These are phyloP conservation scores for Fusarium udum DNA, from an alignment of 2,329 filamentous ascomycete genomes.

Conservation along the genomic window DNA sequence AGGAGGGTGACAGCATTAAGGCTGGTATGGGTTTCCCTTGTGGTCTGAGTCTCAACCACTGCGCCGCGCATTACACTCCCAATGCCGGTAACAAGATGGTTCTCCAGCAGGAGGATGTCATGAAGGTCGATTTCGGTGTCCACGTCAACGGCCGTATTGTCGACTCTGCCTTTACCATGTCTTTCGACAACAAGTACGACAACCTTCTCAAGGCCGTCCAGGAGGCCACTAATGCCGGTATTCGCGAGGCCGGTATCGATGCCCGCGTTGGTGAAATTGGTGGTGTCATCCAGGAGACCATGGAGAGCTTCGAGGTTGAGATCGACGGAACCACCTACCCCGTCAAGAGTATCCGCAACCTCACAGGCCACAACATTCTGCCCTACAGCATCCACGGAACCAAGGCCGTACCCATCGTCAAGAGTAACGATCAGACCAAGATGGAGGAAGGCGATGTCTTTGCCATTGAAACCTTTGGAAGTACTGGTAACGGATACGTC, in stretches of 20 bases:
- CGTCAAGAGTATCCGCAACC: slow-evolving; percentile 85
- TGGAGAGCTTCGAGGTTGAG: slow-evolving; percentile 93
- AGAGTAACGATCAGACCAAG: slow-evolving; percentile 86
- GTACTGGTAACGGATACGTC: slow-evolving; percentile 89
- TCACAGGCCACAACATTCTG: slow-evolving; percentile 90
- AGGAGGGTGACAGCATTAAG: slow-evolving; percentile 80
- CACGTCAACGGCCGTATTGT: slow-evolving; percentile 84
- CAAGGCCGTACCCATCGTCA: slow-evolving; percentile 94
- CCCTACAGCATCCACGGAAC: slow-evolving; percentile 91
- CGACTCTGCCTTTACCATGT: slow-evolving; percentile 82
- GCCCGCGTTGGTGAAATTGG: slow-evolving; percentile 88
- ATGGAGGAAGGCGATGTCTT: slow-evolving; percentile 98
- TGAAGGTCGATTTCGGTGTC: slow-evolving; percentile 86
- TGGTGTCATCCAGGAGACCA: slow-evolving; percentile 84
- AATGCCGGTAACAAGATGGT: slow-evolving; percentile 86
- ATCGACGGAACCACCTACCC: slow-evolving; percentile 81
- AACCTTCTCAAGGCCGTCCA: slow-evolving; percentile 77
- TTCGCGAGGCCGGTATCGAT: slow-evolving; percentile 87
- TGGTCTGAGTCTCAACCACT: slow-evolving; percentile 84
- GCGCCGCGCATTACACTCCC: slow-evolving; percentile 86
- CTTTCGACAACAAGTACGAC: slow-evolving; percentile 79
- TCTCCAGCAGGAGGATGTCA: slow-evolving; percentile 76
- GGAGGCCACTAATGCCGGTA: slow-evolving; percentile 84
- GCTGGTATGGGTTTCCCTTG: slow-evolving; percentile 90
- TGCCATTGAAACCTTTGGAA: slow-evolving; percentile 95